These are phyloP conservation scores for Suhomyces sp. DNA, from an alignment of 805 yeast genomes.

Conservation along the genomic window DNA sequence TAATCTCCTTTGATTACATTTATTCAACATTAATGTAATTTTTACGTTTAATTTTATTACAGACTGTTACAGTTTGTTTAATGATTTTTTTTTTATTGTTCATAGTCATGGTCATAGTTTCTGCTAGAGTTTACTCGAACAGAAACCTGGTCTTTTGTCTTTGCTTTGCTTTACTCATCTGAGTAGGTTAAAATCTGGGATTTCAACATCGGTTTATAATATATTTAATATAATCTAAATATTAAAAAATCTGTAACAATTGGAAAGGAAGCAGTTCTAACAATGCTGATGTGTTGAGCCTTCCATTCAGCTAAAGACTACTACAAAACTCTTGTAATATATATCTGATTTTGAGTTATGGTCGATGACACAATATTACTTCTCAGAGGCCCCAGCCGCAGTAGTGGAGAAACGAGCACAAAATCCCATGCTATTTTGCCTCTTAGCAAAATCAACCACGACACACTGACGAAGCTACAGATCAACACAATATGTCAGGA, in stretches of 20 bases:
- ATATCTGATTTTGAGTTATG: not conserved
- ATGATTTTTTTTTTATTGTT: slow-evolving; percentile 15
- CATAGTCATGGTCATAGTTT: slow-evolving; percentile 12
- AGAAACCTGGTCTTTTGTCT: not conserved
- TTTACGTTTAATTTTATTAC: slow-evolving; percentile 14
- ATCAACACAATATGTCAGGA: slow-evolving; percentile 15
- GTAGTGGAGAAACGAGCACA: not conserved
- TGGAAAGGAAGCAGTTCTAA: too few relatives aligned
- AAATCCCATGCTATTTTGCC: not conserved
- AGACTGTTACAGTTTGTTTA: slow-evolving; percentile 1
- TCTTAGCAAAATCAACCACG: not conserved
- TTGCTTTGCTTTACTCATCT: slow-evolving; percentile 12
- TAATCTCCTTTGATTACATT: slow-evolving; percentile 36
- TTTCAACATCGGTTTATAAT: slow-evolving; percentile 46
- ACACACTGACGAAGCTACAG: not conserved
- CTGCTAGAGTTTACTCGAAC: slow-evolving; percentile 8
- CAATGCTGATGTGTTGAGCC: not conserved
- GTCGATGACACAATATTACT: not conserved
- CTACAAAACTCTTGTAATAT: not conserved
- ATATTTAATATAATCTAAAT: slow-evolving; percentile 3
- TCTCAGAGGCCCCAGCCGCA: slow-evolving; percentile 1
- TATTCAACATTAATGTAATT: slow-evolving; percentile 51
- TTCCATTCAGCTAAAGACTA: too few relatives aligned
- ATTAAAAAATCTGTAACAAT: not conserved
- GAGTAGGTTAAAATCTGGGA: slow-evolving; percentile 42